phyloP scores from a whole-genome alignment of 768 basidiomycete species.

The Lactifluus subvellereus region DNA sequence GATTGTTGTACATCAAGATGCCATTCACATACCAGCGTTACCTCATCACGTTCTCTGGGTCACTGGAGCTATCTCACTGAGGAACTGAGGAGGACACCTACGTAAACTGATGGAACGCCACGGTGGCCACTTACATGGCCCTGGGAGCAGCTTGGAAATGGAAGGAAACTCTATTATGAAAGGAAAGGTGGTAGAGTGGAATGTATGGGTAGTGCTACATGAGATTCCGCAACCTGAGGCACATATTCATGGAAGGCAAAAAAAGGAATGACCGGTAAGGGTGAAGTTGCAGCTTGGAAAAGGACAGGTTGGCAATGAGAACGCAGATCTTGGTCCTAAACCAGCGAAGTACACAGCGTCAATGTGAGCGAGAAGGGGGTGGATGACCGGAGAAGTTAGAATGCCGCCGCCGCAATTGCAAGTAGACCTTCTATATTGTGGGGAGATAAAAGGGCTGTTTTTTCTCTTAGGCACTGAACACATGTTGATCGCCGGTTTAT shows the following conservation, averaged over 20 bases:
- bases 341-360: too few species aligned
- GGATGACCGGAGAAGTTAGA: not conserved
- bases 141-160: too few species aligned
- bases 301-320: not conserved
- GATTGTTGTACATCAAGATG: not conserved
- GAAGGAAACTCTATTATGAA: too few species aligned
- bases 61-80: not conserved
- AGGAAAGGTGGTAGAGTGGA: too few species aligned
- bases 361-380: not conserved
- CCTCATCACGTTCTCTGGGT: not conserved
- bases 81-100: not conserved
- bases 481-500: too few species aligned
- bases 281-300: not conserved
- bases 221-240: too few species aligned
- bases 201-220: too few species aligned
- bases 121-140: not conserved
- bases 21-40: not conserved
- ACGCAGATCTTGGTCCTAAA: not conserved
- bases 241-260: too few species aligned
- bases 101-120: not conserved
- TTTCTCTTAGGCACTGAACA: not conserved
- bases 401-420: too few species aligned
- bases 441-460: not conserved
- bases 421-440: not conserved
- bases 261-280: too few species aligned